phyloP scores from a whole-genome alignment of 2,329 filamentous ascomycete genomes.

The Blumeria graminis region DNA sequence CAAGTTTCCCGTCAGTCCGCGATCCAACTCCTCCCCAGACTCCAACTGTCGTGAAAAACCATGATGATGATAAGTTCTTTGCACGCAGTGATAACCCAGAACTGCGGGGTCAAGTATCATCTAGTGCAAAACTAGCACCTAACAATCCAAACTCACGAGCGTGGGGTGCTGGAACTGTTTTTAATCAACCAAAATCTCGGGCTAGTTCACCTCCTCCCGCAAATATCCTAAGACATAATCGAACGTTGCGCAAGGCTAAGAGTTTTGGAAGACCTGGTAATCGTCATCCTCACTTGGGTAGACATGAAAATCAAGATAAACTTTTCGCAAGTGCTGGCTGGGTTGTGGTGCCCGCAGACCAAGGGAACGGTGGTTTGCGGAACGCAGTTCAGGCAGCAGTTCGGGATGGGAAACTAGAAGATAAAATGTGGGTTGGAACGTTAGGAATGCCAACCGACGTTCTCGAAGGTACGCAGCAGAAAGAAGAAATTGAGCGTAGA shows the following conservation, averaged over 20 bases:
- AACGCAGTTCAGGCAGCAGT: slow-evolving; percentile 66
- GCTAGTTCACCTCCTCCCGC: slow-evolving; percentile 51
- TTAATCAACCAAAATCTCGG: slow-evolving; percentile 46
- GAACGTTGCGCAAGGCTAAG: slow-evolving; percentile 24
- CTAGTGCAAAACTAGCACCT: slow-evolving; percentile 32
- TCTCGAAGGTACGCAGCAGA: slow-evolving; percentile 47
- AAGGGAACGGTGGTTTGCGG: slow-evolving; percentile 77
- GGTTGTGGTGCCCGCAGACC: slow-evolving; percentile 62
- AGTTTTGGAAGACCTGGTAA: slow-evolving; percentile 32
- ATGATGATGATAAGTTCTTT: slow-evolving; percentile 26
- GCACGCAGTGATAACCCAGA: slow-evolving; percentile 27
- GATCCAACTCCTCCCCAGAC: slow-evolving; percentile 15
- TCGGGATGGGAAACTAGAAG: slow-evolving; percentile 40
- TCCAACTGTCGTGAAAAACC: slow-evolving; percentile 16
- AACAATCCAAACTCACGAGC: slow-evolving; percentile 51
- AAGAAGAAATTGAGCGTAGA: slow-evolving; percentile 60
- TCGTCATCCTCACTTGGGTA: slow-evolving; percentile 26
- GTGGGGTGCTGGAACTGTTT: slow-evolving; percentile 32
- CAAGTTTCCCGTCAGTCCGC: slow-evolving; percentile 12
- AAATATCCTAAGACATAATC: slow-evolving; percentile 46
- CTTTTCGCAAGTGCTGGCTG: slow-evolving; percentile 60
- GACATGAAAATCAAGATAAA: slow-evolving; percentile 40
- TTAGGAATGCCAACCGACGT: slow-evolving; percentile 86
- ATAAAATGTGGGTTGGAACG: slow-evolving; percentile 79
- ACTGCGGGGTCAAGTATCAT: slow-evolving; percentile 24